These are phyloP conservation scores for Agaricus blazei DNA, from an alignment of 768 basidiomycete genomes.

Conservation along the genomic window DNA sequence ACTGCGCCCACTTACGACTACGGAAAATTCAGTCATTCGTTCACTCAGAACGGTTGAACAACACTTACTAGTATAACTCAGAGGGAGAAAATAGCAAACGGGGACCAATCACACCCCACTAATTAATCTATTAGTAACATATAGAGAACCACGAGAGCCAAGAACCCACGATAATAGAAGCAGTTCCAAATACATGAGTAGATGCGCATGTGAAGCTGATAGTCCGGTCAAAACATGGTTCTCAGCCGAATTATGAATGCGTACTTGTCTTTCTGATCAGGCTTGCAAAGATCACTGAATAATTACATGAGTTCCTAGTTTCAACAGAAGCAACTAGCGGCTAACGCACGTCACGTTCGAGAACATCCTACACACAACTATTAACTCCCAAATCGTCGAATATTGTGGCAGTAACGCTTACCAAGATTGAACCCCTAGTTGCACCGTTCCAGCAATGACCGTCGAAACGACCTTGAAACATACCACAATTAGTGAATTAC, in stretches of 20 bases:
- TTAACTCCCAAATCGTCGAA: neutral
- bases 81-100: constrained; percentile 47
- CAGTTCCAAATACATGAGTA: constrained; percentile 46
- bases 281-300: constrained; percentile 41
- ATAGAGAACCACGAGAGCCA: neutral
- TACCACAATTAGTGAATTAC: neutral
- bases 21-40: neutral
- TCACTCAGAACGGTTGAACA: neutral
- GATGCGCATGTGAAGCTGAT: constrained; percentile 47
- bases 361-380: constrained; percentile 48
- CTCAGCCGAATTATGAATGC: constrained; percentile 6
- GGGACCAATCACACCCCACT: constrained; percentile 71
- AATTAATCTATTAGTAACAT: constrained; percentile 3
- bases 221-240: neutral
- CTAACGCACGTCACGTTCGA: constrained; percentile 44
- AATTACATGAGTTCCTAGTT: neutral
- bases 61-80: constrained; percentile 53
- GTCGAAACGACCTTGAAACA: constrained; percentile 43
- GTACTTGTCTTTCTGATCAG: constrained; percentile 37
- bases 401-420: constrained; percentile 15
- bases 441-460: constrained; percentile 58
- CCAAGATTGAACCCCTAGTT: constrained; percentile 65
- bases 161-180: constrained; percentile 55
- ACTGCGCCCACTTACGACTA: constrained; percentile 15
- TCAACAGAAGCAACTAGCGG: neutral